Conservation (phyloP, 352 stramenopile species). For the Phytophthora aleatoria region DNA sequence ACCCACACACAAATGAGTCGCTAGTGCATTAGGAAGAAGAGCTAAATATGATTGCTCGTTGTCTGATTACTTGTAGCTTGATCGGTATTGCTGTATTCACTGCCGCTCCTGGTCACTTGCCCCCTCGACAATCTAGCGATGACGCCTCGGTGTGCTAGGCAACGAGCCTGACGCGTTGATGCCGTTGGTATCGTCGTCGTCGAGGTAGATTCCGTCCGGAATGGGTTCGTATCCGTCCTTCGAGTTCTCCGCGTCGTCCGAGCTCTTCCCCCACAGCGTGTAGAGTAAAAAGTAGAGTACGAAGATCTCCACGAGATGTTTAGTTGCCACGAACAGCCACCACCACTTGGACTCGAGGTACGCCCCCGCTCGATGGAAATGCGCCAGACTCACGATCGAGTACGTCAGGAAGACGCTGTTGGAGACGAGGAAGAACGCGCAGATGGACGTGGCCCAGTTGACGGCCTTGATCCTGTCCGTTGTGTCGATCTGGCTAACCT, state of each 20-base stretch:
- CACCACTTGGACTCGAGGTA: conserved; percentile 89
- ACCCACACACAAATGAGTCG: conserved; percentile 8
- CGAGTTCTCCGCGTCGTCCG: conserved; percentile 57
- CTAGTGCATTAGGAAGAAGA: conserved; percentile 4
- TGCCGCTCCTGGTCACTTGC: too few relatives aligned
- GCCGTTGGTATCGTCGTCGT: conserved; percentile 62
- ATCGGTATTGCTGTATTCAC: not conserved
- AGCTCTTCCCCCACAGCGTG: conserved; percentile 90
- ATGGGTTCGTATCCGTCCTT: conserved; percentile 84
- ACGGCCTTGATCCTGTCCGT: conserved; percentile 96
- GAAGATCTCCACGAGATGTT: conserved; percentile 93
- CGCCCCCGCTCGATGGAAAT: conserved; percentile 86
- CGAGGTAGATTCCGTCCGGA: conserved; percentile 60
- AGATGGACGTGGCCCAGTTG: conserved; percentile 95
- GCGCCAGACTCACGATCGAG: conserved; percentile 83
- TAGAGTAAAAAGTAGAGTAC: conserved; percentile 96
- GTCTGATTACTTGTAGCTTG: conserved; percentile 14
- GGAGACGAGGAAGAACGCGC: conserved; percentile 95
- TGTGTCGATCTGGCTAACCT: conserved; percentile 97
- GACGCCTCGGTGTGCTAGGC: conserved; percentile 33
- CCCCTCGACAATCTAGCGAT: conserved; percentile 21
- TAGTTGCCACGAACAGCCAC: conserved; percentile 94
- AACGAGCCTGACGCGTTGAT: conserved; percentile 35
- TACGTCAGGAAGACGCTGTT: conserved; percentile 89
- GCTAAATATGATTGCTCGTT: conserved; percentile 30